Evolutionary conservation across 345 rosid genomes (phyloP).

Genomic region (Tarenaya hassleriana): DNA sequence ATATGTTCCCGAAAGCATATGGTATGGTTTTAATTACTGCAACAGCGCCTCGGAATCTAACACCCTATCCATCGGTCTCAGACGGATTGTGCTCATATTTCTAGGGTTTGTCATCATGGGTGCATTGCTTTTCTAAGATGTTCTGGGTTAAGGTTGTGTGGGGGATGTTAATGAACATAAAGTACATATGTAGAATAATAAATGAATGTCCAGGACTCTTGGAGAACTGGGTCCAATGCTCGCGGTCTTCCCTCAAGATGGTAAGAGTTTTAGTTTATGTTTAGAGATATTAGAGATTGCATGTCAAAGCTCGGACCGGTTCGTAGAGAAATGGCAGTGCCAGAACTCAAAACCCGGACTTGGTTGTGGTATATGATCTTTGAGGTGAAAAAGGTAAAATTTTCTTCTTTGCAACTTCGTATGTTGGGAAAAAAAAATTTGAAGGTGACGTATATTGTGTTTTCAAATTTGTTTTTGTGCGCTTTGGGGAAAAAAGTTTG

Average conservation of each 20-base stretch:
- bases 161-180: conserved; percentile 24
- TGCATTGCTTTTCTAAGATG: conserved; percentile 1
- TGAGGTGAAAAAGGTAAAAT: no score
- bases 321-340: no score
- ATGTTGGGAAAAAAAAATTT: no score
- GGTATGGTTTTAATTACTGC: conserved; percentile 61
- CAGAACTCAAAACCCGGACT: no score
- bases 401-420: no score
- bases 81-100: conserved; percentile 3
- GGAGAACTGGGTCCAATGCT: conserved; percentile 15
- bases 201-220: conserved; percentile 14
- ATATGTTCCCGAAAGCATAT: conserved; percentile 42
- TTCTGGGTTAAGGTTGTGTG: conserved; percentile 1
- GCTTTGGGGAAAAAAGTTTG: no score
- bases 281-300: no score
- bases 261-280: no score
- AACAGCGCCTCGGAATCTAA: conserved; percentile 6
- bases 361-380: no score
- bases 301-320: no score
- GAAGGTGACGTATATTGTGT: no score
- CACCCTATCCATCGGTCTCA: neutral
- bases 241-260: neutral
- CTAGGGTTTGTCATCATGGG: neutral
- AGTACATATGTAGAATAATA: conserved; percentile 20
- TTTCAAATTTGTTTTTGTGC: no score